These are phyloP conservation scores for peach (Prunus persica) DNA, from an alignment of 306 rosid genomes.

Conservation along the genomic window DNA sequence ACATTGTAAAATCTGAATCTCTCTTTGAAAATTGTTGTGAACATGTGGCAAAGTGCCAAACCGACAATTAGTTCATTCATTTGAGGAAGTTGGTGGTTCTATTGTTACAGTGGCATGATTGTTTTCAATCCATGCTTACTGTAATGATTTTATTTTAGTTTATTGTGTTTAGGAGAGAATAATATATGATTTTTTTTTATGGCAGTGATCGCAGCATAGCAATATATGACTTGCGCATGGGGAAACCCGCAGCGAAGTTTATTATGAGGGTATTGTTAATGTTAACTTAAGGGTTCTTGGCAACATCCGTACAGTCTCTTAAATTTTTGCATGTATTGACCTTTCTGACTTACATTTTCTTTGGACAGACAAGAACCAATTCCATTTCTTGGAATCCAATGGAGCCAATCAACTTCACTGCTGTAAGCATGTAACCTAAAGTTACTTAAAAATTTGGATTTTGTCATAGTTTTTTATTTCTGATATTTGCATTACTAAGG, in stretches of 20 bases:
- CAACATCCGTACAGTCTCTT: not conserved
- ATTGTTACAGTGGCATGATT: not conserved
- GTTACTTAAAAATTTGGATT: not conserved
- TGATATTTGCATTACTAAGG: not conserved
- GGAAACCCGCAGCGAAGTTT: constrained; percentile 56
- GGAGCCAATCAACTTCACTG: constrained; percentile 94
- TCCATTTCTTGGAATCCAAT: constrained; percentile 92
- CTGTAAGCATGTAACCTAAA: constrained; percentile 54
- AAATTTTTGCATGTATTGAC: not conserved
- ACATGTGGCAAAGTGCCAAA: not conserved
- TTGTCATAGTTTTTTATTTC: not conserved
- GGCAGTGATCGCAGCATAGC: constrained; percentile 83
- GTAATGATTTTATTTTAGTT: not conserved
- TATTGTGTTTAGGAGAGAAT: not conserved
- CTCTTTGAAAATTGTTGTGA: not conserved
- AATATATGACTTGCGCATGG: constrained; percentile 78
- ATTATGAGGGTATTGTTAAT: constrained; percentile 64
- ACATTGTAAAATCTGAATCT: not conserved
- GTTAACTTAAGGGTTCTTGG: too few relatives aligned
- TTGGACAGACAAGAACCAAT: constrained; percentile 77
- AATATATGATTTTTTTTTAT: constrained; percentile 7
- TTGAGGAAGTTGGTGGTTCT: not conserved
- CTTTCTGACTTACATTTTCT: constrained; percentile 32
- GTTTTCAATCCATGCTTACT: not conserved
- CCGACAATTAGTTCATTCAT: not conserved